These are phyloP conservation scores for Agroathelia rolfsii DNA, from an alignment of 1,284 basidiomycete genomes.

Conservation along the genomic window DNA sequence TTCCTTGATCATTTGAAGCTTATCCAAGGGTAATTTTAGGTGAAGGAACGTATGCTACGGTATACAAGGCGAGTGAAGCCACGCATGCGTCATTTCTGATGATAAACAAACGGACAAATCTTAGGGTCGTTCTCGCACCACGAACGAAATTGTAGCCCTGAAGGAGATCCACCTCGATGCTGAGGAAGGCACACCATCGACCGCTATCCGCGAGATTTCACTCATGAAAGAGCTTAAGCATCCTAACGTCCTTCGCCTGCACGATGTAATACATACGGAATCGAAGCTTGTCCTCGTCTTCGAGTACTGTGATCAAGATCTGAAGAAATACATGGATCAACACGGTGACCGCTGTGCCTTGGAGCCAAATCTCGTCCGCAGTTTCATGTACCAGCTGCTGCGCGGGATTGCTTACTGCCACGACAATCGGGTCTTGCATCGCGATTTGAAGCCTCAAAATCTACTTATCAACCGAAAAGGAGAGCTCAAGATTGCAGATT, in stretches of 20 bases:
- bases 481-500: constrained; percentile 95
- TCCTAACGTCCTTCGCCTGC: constrained; percentile 88
- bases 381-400: constrained; percentile 95
- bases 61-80: constrained; percentile 84
- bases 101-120: constrained; percentile 11
- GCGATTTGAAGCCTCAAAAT: constrained; percentile 97
- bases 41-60: constrained; percentile 83
- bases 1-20: constrained; percentile 7
- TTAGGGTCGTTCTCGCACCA: constrained; percentile 76
- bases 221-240: constrained; percentile 97
- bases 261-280: constrained; percentile 98
- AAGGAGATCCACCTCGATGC: constrained; percentile 96
- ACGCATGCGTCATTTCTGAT: neutral
- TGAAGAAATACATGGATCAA: constrained; percentile 99
- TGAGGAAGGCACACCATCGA: constrained; percentile 91
- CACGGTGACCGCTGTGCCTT: constrained; percentile 94
- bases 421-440: constrained; percentile 95
- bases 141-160: constrained; percentile 83
- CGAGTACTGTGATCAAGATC: constrained; percentile 96
- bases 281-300: constrained; percentile 98
- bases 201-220: constrained; percentile 91
- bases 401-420: constrained; percentile 99
- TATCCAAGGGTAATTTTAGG: constrained; percentile 42
- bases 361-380: constrained; percentile 87
- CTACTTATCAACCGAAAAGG: constrained; percentile 95